A percentile compares a stretch with the other conserved stretches of the same genome.
These are phyloP conservation scores for Yamadazyma diddensiae DNA, from an alignment of 1,139 yeast genomes.

Conservation along the genomic window DNA sequence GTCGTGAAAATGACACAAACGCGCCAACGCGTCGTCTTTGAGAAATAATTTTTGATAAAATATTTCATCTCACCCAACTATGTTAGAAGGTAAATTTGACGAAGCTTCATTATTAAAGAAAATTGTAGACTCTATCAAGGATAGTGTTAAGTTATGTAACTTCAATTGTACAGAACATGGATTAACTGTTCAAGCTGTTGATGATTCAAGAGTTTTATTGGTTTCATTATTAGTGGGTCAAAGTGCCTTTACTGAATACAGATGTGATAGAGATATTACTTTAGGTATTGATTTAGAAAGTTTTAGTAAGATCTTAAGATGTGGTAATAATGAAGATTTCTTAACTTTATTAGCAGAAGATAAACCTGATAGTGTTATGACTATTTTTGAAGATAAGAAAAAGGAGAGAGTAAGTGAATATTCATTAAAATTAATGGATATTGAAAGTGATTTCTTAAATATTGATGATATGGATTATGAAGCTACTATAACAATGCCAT, in stretches of 20 bases:
- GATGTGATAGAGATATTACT: constrained; percentile 94
- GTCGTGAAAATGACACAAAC: too few species aligned
- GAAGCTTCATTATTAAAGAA: constrained; percentile 90
- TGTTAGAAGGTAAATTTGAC: constrained; percentile 97
- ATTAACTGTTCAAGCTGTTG: constrained; percentile 95
- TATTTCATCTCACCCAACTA: constrained; percentile 21
- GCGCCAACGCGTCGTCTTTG: constrained; percentile 2
- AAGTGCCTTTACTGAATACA: constrained; percentile 87
- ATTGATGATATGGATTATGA: constrained; percentile 94
- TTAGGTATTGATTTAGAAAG: constrained; percentile 89
- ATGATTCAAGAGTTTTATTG: constrained; percentile 91
- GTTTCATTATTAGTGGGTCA: constrained; percentile 86
- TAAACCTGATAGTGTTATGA: constrained; percentile 74
- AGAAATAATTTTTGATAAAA: neutral
- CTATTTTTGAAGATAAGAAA: constrained; percentile 86
- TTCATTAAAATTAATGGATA: constrained; percentile 89
- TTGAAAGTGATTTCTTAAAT: constrained; percentile 90
- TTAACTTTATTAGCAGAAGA: constrained; percentile 91
- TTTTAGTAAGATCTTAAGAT: constrained; percentile 79
- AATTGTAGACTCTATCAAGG: constrained; percentile 89
- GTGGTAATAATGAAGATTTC: constrained; percentile 89
- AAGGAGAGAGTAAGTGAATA: constrained; percentile 93
- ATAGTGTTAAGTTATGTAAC: constrained; percentile 90
- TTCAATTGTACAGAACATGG: constrained; percentile 96
- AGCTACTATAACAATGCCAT: constrained; percentile 82